phyloP scores from a whole-genome alignment of 2,329 filamentous ascomycete genomes.

The Hysterium pulicare region DNA sequence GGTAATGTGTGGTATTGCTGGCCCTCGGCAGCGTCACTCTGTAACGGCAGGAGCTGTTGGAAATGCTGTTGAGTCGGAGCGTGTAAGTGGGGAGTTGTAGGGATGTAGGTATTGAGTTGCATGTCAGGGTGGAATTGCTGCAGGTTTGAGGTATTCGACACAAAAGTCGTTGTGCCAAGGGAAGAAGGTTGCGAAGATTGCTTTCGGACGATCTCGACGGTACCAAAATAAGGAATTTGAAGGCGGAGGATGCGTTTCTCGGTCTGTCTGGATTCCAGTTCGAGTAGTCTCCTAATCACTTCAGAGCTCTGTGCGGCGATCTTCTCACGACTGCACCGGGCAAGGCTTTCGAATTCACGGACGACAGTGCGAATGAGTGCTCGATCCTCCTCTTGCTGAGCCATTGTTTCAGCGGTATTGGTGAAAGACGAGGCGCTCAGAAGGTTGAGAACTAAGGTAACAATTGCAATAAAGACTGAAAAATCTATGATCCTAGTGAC shows the following conservation, averaged over 20 bases:
- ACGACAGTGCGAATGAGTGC: slow-evolving; percentile 35
- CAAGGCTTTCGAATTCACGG: slow-evolving; percentile 34
- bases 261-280: slow-evolving; percentile 25
- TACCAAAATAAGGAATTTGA: slow-evolving; percentile 34
- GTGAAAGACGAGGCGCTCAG: slow-evolving; percentile 17
- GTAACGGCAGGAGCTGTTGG: no score
- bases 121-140: no score
- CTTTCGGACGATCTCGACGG: slow-evolving; percentile 19
- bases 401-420: slow-evolving; percentile 13
- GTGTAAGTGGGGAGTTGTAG: no score
- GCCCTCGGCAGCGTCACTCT: no score
- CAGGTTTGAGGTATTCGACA: no score
- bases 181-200: no score
- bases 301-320: slow-evolving; percentile 30
- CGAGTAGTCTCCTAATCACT: slow-evolving; percentile 33
- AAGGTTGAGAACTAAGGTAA: slow-evolving; percentile 34
- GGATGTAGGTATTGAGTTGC: no score
- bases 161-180: no score
- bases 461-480: slow-evolving; percentile 32
- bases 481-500: slow-evolving; percentile 32
- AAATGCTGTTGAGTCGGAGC: no score
- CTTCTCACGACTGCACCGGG: slow-evolving; percentile 29
- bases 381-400: slow-evolving; percentile 30
- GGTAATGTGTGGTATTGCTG: no score
- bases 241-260: slow-evolving; percentile 18